Evolutionary conservation across 2,329 filamentous ascomycete genomes (phyloP).

Genomic region (Herpotrichia juniperi): DNA sequence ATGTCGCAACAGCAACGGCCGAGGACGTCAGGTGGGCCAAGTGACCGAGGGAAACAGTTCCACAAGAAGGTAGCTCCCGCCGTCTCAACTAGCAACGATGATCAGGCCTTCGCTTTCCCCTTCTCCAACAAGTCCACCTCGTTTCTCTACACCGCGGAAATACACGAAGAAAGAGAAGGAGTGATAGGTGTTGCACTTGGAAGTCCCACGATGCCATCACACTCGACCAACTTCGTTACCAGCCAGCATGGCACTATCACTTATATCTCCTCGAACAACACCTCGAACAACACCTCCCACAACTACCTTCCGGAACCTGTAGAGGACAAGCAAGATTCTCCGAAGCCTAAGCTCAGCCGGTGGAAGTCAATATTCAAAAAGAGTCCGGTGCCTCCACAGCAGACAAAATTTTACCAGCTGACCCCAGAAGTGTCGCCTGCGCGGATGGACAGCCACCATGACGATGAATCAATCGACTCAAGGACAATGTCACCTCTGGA

Average conservation of each 20-base stretch:
- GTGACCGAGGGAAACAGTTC: conserved; percentile 39
- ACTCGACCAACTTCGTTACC: conserved; percentile 28
- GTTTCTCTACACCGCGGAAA: conserved; percentile 37
- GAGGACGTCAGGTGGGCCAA: conserved; percentile 41
- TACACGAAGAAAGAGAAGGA: conserved; percentile 30
- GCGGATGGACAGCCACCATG: conserved; percentile 41
- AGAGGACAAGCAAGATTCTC: conserved; percentile 17
- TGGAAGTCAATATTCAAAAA: conserved; percentile 49
- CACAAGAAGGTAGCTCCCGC: conserved; percentile 43
- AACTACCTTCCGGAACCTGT: conserved; percentile 4
- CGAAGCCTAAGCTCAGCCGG: conserved; percentile 44
- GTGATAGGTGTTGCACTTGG: conserved; percentile 49
- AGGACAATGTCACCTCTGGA: conserved; percentile 18
- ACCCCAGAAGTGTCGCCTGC: conserved; percentile 27
- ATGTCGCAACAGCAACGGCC: conserved; percentile 33
- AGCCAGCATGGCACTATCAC: conserved; percentile 20
- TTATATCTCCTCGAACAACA: conserved; percentile 21
- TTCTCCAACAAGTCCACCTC: conserved; percentile 36
- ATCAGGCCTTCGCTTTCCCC: conserved; percentile 30
- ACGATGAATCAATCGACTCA: conserved; percentile 30
- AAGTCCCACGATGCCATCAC: conserved; percentile 41
- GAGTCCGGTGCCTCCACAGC: conserved; percentile 26
- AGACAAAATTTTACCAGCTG: conserved; percentile 45
- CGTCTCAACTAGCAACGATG: conserved; percentile 17
- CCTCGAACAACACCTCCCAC: conserved; percentile 8